phyloP scores from a whole-genome alignment of 352 stramenopile genomes.

The Thalassiosira ordinaria region DNA sequence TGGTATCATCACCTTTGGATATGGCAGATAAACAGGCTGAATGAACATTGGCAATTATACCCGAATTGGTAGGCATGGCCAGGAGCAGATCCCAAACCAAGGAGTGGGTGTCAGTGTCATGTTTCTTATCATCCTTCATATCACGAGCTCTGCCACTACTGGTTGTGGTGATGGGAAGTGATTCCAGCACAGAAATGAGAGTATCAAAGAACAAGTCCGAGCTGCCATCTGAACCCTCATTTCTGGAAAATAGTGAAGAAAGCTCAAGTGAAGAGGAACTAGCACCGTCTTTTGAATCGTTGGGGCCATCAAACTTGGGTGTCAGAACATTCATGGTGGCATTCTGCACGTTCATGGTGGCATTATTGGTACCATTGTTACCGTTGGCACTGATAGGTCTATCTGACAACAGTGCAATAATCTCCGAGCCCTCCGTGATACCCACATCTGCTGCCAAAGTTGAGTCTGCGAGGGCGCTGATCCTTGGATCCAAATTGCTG shows the following conservation, averaged over 20 bases:
- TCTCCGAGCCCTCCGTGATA: constrained; percentile 77
- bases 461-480: constrained; percentile 28
- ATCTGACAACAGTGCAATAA: constrained; percentile 50
- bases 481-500: constrained; percentile 39
- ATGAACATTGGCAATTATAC: constrained; percentile 67
- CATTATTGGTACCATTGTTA: neutral
- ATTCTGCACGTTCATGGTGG: neutral
- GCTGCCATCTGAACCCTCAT: constrained; percentile 47
- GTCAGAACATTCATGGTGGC: neutral
- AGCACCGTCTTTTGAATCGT: constrained; percentile 18
- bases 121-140: constrained; percentile 20
- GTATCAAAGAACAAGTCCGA: constrained; percentile 77
- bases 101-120: constrained; percentile 60
- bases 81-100: constrained; percentile 85
- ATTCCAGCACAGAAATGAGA: constrained; percentile 77
- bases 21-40: constrained; percentile 12
- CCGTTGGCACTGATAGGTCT: constrained; percentile 16
- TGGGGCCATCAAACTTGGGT: neutral
- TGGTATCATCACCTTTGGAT: constrained; percentile 52
- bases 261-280: constrained; percentile 55
- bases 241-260: constrained; percentile 71
- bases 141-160: constrained; percentile 20
- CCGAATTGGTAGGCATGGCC: constrained; percentile 81
- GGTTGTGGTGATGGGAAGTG: constrained; percentile 58
- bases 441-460: constrained; percentile 78